Conservation (phyloP, 257 asterid genomes). For the Solanum dulcamara region DNA sequence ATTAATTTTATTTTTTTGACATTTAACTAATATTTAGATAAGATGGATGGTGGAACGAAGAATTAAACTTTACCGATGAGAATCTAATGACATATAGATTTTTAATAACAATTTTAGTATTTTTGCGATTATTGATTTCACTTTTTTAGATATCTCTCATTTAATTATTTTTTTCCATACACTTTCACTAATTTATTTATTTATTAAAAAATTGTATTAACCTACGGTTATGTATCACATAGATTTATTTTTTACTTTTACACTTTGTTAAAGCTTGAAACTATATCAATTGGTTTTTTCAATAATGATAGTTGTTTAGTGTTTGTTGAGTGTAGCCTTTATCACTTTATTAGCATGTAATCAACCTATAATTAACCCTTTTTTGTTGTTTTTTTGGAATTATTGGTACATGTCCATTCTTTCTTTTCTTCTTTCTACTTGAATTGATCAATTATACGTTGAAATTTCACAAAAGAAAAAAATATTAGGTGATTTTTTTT, state of each 20-base stretch:
- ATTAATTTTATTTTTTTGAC: not conserved
- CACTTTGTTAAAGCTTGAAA: not conserved
- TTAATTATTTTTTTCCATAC: not conserved
- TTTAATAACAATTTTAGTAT: not conserved
- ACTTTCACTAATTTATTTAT: not conserved
- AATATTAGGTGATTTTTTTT: fast-evolving
- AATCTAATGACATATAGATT: not conserved
- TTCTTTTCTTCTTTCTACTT: not conserved
- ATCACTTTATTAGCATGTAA: not conserved
- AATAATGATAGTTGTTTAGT: not conserved
- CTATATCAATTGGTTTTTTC: not conserved
- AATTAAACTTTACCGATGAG: not conserved
- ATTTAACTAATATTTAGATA: not conserved
- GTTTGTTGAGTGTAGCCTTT: not conserved
- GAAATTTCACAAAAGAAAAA: fast-evolving
- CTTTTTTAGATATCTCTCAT: not conserved
- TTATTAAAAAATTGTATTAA: not conserved
- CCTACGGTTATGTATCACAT: not conserved
- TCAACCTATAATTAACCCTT: not conserved
- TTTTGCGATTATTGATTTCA: not conserved
- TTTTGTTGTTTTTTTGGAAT: not conserved
- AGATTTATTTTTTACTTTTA: not conserved
- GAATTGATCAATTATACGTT: not conserved
- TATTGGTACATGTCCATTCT: not conserved
- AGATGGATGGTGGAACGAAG: too few relatives aligned